Evolutionary conservation across 1,284 basidiomycete genomes (phyloP).

Genomic region (Rhizoctonia solani): DNA sequence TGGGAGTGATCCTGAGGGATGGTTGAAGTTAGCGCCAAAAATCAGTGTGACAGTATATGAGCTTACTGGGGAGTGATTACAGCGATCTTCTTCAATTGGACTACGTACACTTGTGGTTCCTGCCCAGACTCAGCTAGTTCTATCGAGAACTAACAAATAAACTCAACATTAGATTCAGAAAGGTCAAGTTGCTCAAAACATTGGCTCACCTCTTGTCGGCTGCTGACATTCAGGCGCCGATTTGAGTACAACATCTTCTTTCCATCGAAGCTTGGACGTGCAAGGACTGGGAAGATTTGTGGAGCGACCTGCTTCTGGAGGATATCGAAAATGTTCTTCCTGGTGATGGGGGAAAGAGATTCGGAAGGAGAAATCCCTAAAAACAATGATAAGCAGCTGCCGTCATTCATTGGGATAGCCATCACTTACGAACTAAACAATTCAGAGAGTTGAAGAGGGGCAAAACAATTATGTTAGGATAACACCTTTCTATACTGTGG

Average conservation of each 20-base stretch:
- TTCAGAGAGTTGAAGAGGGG: background rate
- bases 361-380: conserved; percentile 21
- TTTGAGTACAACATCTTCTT: conserved; percentile 27
- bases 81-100: conserved; percentile 6
- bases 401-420: background rate
- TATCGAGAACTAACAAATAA: conserved; percentile 3
- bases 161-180: background rate
- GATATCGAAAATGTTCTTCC: conserved; percentile 24
- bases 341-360: background rate
- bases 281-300: conserved; percentile 15
- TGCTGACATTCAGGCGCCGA: conserved; percentile 15
- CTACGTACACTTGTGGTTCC: background rate
- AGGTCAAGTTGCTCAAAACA: background rate
- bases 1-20: background rate
- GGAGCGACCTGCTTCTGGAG: conserved; percentile 20
- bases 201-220: conserved; percentile 9
- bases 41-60: background rate
- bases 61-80: conserved; percentile 25
- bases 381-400: background rate
- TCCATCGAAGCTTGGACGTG: conserved; percentile 18
- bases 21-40: background rate
- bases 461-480: background rate
- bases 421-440: conserved; percentile 23
- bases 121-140: background rate
- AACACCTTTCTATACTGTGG: background rate